Base-by-base conservation (phyloP, 768 basidiomycete species). In the Pseudohyphozyma bogoriensis region DNA sequence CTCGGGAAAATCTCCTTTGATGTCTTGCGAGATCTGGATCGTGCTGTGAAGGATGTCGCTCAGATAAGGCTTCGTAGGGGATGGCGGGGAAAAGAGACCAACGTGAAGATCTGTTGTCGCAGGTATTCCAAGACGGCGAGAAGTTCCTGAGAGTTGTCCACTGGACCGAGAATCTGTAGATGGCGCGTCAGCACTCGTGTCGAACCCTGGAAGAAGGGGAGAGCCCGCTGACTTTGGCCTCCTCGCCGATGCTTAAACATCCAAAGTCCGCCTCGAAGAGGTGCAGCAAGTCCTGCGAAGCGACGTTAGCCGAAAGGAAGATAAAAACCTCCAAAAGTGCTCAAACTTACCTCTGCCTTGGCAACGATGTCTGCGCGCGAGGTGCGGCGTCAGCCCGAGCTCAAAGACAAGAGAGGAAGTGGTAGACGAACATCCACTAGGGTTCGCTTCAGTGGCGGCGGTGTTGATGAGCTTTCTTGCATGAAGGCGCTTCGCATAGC, bases 321-420 rank as follows among this genome's bases (percentile, higher is more conserved):
- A n/a, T n/a, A n/a, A n/a, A n/a, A n/a, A n/a, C n/a, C n/a, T n/a
- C n/a, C n/a, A n/a, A n/a, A n/a, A n/a, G n/a, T n/a, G n/a, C n/a
- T n/a, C n/a, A n/a, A n/a, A n/a, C n/a, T n/a, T n/a, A n/a, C n/a
- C n/a, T 88, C 83, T 1, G 86, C 82, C 68, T 86, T 85, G 56
- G 84, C 85, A 24, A 88, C 82, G 62, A 87, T 85, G 72, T 86
- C n/a, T n/a, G n/a, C n/a, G n/a, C n/a, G n/a, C n/a, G n/a, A n/a
- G n/a, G n/a, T n/a, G n/a, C n/a, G n/a, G n/a, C n/a, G n/a, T n/a
- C n/a, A n/a, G n/a, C n/a, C n/a, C n/a, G n/a, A n/a, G n/a, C n/a
- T n/a, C n/a, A n/a, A n/a, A n/a, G n/a, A n/a, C n/a, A n/a, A n/a
- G n/a, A n/a, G n/a, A n/a, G n/a, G n/a, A n/a, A n/a, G 36, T n/a